Evolutionary conservation across 495 filamentous ascomycete species (phyloP).

Genomic region (Penicillium steckii): DNA sequence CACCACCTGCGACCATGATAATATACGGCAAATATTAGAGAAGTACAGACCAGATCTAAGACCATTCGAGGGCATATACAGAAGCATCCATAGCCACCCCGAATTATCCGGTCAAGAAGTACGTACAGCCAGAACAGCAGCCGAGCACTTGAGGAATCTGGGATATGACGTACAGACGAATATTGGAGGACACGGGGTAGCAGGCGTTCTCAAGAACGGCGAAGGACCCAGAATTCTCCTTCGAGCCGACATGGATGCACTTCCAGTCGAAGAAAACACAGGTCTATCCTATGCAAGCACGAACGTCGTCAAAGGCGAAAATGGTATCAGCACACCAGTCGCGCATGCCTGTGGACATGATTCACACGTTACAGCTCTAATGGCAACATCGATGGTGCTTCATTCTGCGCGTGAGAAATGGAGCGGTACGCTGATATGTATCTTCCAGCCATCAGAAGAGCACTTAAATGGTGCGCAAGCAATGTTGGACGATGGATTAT

Average conservation of each 20-base stretch:
- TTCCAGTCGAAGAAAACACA: slow-evolving; percentile 58
- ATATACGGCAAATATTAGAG: not conserved
- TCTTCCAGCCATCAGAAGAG: slow-evolving; percentile 66
- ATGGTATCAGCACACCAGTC: slow-evolving; percentile 49
- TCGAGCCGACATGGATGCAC: slow-evolving; percentile 61
- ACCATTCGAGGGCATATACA: slow-evolving; percentile 45
- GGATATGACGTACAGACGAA: slow-evolving; percentile 45
- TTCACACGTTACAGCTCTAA: slow-evolving; percentile 53
- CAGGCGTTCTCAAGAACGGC: slow-evolving; percentile 56
- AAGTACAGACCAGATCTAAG: slow-evolving; percentile 31
- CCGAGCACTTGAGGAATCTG: slow-evolving; percentile 34
- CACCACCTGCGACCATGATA: not conserved
- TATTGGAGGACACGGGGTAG: slow-evolving; percentile 59
- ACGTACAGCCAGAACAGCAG: slow-evolving; percentile 41
- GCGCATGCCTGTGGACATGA: slow-evolving; percentile 74
- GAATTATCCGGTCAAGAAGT: slow-evolving; percentile 52
- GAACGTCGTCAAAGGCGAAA: slow-evolving; percentile 34
- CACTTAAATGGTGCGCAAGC: slow-evolving; percentile 51
- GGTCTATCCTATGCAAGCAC: slow-evolving; percentile 55
- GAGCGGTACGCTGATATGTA: slow-evolving; percentile 54
- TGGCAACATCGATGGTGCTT: slow-evolving; percentile 51
- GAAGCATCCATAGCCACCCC: slow-evolving; percentile 47
- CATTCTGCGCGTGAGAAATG: slow-evolving; percentile 40
- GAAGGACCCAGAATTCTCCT: slow-evolving; percentile 52
- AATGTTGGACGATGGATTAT: slow-evolving; percentile 63